phyloP scores from a whole-genome alignment of 2,329 filamentous ascomycete genomes.

The Emericellopsis atlantica region DNA sequence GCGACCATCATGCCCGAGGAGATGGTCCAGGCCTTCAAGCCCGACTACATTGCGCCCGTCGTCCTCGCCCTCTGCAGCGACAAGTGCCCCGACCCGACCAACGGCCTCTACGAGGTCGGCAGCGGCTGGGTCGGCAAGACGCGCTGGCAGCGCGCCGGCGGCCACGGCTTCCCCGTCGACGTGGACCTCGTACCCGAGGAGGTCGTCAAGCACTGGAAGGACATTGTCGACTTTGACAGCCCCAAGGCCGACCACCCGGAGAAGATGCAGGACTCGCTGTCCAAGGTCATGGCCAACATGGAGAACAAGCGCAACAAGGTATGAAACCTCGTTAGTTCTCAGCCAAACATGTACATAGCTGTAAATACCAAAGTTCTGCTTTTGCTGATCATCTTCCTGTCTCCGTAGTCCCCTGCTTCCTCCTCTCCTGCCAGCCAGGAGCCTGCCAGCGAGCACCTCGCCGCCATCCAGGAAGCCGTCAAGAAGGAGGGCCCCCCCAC shows the following conservation, averaged over 20 bases:
- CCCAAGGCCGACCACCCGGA: constrained; percentile 78
- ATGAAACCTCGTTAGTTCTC: constrained; percentile 25
- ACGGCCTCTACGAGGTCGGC: constrained; percentile 85
- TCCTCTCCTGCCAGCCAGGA: constrained; percentile 21
- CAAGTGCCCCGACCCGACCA: constrained; percentile 74
- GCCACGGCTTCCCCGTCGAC: constrained; percentile 84
- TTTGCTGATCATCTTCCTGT: constrained; percentile 7
- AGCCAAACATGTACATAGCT: constrained; percentile 1
- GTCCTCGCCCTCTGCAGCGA: constrained; percentile 79
- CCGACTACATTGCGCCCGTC: constrained; percentile 90
- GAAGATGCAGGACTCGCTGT: constrained; percentile 62
- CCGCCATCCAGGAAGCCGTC: constrained; percentile 66
- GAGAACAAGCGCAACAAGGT: constrained; percentile 59
- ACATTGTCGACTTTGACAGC: constrained; percentile 79
- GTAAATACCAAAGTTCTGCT: background rate
- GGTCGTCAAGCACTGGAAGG: constrained; percentile 61
- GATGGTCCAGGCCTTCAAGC: constrained; percentile 97
- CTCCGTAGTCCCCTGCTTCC: constrained; percentile 9
- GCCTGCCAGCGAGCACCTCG: constrained; percentile 46
- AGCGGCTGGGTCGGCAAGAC: constrained; percentile 88
- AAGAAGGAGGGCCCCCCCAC: constrained; percentile 57
- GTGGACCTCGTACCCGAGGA: constrained; percentile 74
- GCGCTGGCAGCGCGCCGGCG: constrained; percentile 86
- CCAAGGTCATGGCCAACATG: constrained; percentile 72
- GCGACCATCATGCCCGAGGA: constrained; percentile 90